Conservation (phyloP, 148 eudicot species). For the Silene latifolia region DNA sequence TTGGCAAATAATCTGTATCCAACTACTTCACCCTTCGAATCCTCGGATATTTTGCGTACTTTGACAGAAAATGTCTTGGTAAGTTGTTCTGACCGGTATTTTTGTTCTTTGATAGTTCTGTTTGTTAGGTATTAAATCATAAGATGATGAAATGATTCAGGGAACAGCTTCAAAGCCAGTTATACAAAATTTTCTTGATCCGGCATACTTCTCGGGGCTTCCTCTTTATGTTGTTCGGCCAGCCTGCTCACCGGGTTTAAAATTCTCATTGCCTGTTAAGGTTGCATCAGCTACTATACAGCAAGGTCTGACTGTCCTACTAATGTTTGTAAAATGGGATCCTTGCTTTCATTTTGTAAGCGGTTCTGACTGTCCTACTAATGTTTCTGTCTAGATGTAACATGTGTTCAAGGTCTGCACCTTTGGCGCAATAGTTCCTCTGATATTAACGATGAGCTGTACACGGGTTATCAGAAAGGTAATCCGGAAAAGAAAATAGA, state of each 20-base stretch:
- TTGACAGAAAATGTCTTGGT: constrained; percentile 61
- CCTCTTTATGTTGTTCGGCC: constrained; percentile 64
- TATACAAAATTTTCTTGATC: constrained; percentile 47
- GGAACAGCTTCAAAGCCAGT: constrained; percentile 58
- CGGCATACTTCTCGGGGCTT: constrained; percentile 50
- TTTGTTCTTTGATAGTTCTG: not conserved
- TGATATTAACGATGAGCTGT: constrained; percentile 74
- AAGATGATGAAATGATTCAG: constrained; percentile 32
- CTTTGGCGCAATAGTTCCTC: constrained; percentile 88
- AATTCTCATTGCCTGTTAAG: constrained; percentile 42
- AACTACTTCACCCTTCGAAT: constrained; percentile 33
- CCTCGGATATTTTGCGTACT: constrained; percentile 44
- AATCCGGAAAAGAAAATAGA: constrained; percentile 51
- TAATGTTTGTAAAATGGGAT: too few relatives aligned
- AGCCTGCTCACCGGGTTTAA: constrained; percentile 43
- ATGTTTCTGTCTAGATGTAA: constrained; percentile 41
- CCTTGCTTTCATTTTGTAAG: not conserved
- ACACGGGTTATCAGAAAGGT: constrained; percentile 67
- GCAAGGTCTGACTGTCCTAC: constrained; percentile 40
- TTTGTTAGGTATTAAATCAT: not conserved
- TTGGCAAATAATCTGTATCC: constrained; percentile 48
- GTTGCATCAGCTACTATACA: constrained; percentile 26
- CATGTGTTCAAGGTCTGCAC: constrained; percentile 57
- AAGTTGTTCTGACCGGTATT: constrained; percentile 23
- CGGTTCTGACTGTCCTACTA: not conserved